These are phyloP conservation scores for Podospora appendiculata DNA, from an alignment of 495 filamentous ascomycete species.

Conservation along the genomic window DNA sequence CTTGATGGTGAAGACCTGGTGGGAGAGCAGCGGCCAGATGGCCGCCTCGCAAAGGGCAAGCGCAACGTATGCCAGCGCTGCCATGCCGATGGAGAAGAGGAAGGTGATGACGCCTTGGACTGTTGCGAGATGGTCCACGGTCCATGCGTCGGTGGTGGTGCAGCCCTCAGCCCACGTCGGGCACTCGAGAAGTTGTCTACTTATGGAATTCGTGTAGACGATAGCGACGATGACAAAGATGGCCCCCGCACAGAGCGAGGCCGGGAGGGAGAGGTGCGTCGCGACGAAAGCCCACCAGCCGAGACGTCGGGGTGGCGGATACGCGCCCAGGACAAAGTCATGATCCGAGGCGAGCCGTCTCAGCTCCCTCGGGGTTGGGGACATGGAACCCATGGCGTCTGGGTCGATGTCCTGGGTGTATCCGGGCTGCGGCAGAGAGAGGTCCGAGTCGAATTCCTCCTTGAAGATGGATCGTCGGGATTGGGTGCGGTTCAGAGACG, in stretches of 20 bases:
- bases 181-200: conserved; percentile 19
- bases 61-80: conserved; percentile 12
- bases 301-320: conserved; percentile 8
- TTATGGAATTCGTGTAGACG: conserved; percentile 13
- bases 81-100: conserved; percentile 19
- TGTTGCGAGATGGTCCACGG: conserved; percentile 14
- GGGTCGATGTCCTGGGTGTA: not conserved
- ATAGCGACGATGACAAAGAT: conserved; percentile 17
- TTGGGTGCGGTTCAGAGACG: conserved; percentile 8
- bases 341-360: conserved; percentile 22
- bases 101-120: conserved; percentile 23
- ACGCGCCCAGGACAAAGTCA: conserved; percentile 17
- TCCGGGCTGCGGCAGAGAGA: not conserved
- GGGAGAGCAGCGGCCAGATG: conserved; percentile 19
- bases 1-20: conserved; percentile 16
- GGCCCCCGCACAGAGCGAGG: conserved; percentile 12
- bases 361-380: conserved; percentile 17
- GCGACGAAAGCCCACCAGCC: conserved; percentile 19
- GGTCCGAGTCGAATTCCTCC: conserved; percentile 17
- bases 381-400: conserved; percentile 8
- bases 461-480: conserved; percentile 21
- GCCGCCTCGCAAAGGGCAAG: conserved; percentile 15
- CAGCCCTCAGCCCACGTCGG: conserved; percentile 18
- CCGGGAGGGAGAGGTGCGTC: conserved; percentile 17
- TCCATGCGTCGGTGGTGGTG: conserved; percentile 13